Evolutionary conservation across 2,329 filamentous ascomycete genomes (phyloP).

Genomic region (Aspergillus hiratsukae): DNA sequence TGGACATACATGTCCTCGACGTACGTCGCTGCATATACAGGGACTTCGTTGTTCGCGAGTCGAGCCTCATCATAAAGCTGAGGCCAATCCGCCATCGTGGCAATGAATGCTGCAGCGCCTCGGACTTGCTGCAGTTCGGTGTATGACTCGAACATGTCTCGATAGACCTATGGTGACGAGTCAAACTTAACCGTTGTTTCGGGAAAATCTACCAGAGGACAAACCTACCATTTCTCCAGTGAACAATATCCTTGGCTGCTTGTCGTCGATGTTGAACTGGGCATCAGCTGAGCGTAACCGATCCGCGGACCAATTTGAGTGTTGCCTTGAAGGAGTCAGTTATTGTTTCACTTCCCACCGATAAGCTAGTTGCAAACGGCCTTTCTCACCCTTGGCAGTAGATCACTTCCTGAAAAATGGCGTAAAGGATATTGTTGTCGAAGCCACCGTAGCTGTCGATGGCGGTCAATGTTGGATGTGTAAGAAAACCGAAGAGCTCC

Average conservation of each 20-base stretch:
- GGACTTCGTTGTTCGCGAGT: constrained; percentile 71
- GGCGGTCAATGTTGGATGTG: constrained; percentile 62
- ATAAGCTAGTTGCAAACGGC: background rate
- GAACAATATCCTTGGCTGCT: constrained; percentile 63
- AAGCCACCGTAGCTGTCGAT: constrained; percentile 66
- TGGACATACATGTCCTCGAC: constrained; percentile 93
- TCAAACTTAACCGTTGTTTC: background rate
- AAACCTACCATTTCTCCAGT: constrained; percentile 74
- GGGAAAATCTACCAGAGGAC: background rate
- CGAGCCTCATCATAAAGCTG: constrained; percentile 70
- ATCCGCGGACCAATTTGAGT: constrained; percentile 71
- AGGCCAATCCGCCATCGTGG: constrained; percentile 65
- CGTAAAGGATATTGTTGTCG: constrained; percentile 77
- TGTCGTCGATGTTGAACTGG: constrained; percentile 44
- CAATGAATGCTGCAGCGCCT: constrained; percentile 66
- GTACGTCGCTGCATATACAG: constrained; percentile 79
- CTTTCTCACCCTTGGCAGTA: constrained; percentile 65
- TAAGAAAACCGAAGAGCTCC: constrained; percentile 70
- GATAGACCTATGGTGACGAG: constrained; percentile 55
- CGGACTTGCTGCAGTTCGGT: constrained; percentile 67
- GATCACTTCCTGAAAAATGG: constrained; percentile 79
- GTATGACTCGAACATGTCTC: constrained; percentile 78
- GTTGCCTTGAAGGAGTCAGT: constrained; percentile 38
- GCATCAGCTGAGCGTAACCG: constrained; percentile 34
- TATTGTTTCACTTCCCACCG: background rate